Base-by-base conservation (phyloP, 2,329 filamentous ascomycete species). In the Chaetomium strumarium region DNA sequence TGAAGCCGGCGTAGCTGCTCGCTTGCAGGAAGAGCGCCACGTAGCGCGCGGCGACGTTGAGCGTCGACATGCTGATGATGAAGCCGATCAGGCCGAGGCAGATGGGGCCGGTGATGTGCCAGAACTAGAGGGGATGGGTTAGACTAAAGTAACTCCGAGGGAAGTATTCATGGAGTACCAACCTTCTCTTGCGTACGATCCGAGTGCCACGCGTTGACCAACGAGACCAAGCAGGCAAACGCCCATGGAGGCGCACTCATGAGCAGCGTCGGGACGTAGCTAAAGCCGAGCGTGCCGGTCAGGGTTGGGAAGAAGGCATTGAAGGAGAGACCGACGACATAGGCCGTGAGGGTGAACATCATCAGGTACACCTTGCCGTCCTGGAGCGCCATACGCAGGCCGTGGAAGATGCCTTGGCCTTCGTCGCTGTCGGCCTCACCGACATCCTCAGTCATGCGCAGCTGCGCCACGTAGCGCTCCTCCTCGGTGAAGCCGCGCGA, bases 301-400 rank as follows among this genome's bases (percentile, higher is more conserved):
- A 81, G 68, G 0, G 73, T 74, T 0, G 76, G 76, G 65, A 81
- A 81, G 65, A 80, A 83, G 38, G 77, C 77, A 57, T 81, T 81
- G 65, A 81, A 81, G 0, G 78, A 77, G 37, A 60, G 64, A 2
- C 80, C 80, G 6, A 83, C 72, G 8, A 83, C 79, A 55, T 83
- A 83, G 3, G 79, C 77, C 3, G 78, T 80, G 52, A 83, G 78
- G 1, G 79, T 80, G 7, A 84, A 51, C 74, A 82, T 83, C 77
- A 84, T 78, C 55, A 84, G 61, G 61, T 83, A 85, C 56, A 83
- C 80, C 70, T 84, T 84, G 57, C 68, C 14, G 56, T 85, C 82
- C 64, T 78, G 80, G 46, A 83, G 62, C 0, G 80, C 78, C 75
- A 84, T 79, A 48, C 76, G 69, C 30, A 82, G 64, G 10, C 81